Evolutionary conservation across 805 yeast genomes (phyloP).

Genomic region (Lachancea fermentati): DNA sequence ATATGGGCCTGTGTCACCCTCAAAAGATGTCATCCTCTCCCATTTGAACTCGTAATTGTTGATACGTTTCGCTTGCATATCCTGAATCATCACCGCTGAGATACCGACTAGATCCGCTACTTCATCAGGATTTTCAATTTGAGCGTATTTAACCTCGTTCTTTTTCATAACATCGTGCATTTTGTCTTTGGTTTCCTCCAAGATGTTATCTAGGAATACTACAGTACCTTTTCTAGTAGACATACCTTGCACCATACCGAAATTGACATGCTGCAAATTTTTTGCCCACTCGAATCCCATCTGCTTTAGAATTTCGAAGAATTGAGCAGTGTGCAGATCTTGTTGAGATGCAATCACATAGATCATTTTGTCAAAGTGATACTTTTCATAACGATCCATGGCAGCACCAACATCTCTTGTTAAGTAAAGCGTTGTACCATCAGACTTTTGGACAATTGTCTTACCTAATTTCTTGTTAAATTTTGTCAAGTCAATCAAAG

Average conservation of each 20-base stretch:
- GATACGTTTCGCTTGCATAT: slow-evolving; percentile 95
- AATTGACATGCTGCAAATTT: slow-evolving; percentile 75
- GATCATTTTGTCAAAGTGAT: slow-evolving; percentile 90
- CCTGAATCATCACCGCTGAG: slow-evolving; percentile 98
- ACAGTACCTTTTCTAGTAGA: slow-evolving; percentile 97
- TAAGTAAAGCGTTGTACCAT: slow-evolving; percentile 89
- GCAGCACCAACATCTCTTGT: slow-evolving; percentile 98
- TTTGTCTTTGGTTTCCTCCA: slow-evolving; percentile 86
- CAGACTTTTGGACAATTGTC: slow-evolving; percentile 86
- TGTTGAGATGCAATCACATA: slow-evolving; percentile 96
- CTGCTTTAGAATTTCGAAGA: slow-evolving; percentile 87
- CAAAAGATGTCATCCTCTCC: slow-evolving; percentile 97
- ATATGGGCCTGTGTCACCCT: slow-evolving; percentile 99
- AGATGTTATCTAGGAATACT: slow-evolving; percentile 90
- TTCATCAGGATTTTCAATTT: slow-evolving; percentile 87
- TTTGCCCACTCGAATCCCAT: slow-evolving; percentile 87
- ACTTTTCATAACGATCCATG: slow-evolving; percentile 75
- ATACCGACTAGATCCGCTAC: slow-evolving; percentile 95
- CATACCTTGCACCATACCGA: slow-evolving; percentile 99
- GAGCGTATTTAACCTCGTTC: slow-evolving; percentile 85
- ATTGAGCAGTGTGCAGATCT: slow-evolving; percentile 89
- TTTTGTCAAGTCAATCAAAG: slow-evolving; percentile 75
- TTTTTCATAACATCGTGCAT: slow-evolving; percentile 96
- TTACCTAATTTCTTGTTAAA: slow-evolving; percentile 91
- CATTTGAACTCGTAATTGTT: slow-evolving; percentile 95